Evolutionary conservation across 83 land plant genomes (phyloP), one percentile per base, ranked within the genome.

Genomic region (Diphasiastrum complanatum): DNA sequence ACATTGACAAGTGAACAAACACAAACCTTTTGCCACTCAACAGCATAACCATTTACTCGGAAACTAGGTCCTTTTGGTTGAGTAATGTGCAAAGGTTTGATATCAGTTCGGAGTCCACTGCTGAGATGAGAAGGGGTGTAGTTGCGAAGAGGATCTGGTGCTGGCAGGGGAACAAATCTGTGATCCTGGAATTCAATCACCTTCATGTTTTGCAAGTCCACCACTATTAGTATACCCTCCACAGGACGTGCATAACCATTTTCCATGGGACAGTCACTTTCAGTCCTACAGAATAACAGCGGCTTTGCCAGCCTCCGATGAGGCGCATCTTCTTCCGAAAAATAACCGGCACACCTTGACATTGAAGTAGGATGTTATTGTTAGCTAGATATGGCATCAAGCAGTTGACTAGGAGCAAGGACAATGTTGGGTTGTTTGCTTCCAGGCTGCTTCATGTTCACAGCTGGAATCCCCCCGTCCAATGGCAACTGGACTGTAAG

Each of bases 241-340:
- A 89, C 89, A 47, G 99, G 99, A 25, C 99, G 84, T 33, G 99
- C 96, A 75, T 93, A 93, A 26, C 99, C 99, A 77, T 93, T 93
- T 53, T 93, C 99, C 85, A 93, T 82, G 19, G 99, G 96, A 52
- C 96, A 86, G 27, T 86, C 99, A 72, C 99, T 89, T 70, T 89
- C 97, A 23, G 99, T 89, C 67, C 99, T 74, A 67, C 96, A 89
- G 64, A 93, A 93, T 43, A 93, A 82, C 37, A 93, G 79, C 36
- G 99, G 99, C 61, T 85, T 93, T 18, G 97, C 99, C 53, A 93
- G 81, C 60, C 99, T 75, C 29, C 96, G 71, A 33, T 81, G 83
- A 18, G 99, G 99, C 34, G 92, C 76, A 78, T 93, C 99, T 40
- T 82, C 84, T 54, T 89, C 96, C 45, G 81, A 45, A 63, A 83